Conservation (phyloP, 140 eudicot species). For the Flaveria floridana region DNA sequence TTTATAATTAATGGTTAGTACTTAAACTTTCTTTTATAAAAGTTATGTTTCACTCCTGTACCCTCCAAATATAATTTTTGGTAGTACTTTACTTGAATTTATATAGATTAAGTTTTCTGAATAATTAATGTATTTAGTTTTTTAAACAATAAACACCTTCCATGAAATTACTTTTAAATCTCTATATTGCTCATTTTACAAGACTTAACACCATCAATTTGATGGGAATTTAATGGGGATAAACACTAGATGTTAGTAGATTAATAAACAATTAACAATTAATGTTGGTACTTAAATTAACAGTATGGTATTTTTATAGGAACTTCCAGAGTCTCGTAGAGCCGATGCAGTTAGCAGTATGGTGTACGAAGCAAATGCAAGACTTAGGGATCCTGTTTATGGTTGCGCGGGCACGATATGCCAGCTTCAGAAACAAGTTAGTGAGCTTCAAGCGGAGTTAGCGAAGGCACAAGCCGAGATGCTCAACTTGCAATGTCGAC, state of each 20-base stretch:
- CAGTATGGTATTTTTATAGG: constrained; percentile 27
- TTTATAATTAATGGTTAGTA: no score
- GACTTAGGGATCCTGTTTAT: constrained; percentile 66
- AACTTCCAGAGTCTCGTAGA: constrained; percentile 57
- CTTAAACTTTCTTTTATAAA: background rate
- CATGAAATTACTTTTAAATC: no score
- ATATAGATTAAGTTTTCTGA: background rate
- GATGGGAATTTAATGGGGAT: no score
- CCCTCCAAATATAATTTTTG: background rate
- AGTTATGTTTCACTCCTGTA: background rate
- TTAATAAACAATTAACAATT: no score
- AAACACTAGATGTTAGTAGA: no score
- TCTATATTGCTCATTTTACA: no score
- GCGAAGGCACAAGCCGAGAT: constrained; percentile 70
- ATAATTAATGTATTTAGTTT: no score
- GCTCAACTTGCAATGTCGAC: constrained; percentile 57
- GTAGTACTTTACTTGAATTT: background rate
- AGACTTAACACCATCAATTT: no score
- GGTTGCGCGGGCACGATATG: constrained; percentile 76
- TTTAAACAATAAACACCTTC: no score
- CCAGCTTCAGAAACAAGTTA: constrained; percentile 62
- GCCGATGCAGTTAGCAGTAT: constrained; percentile 72
- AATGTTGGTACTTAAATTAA: no score
- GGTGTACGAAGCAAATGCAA: constrained; percentile 74
- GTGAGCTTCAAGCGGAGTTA: constrained; percentile 63